phyloP scores from a whole-genome alignment of 345 rosid species.

The Boechera divaricarpa region DNA sequence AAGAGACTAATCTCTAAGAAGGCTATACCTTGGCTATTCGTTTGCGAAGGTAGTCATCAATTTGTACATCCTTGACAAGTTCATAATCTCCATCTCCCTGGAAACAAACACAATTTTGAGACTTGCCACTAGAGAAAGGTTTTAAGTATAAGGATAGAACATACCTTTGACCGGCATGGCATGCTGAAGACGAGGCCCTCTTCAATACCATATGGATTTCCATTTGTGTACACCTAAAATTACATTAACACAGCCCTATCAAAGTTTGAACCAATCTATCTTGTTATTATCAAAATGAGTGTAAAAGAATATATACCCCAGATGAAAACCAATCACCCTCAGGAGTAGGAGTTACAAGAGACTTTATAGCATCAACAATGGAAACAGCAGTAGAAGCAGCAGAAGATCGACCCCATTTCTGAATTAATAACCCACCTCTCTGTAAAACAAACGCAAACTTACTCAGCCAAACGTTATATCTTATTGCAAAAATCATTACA shows the following conservation, averaged over 20 bases:
- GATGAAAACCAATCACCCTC: constrained; percentile 98
- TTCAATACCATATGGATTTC: constrained; percentile 88
- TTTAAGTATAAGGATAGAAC: constrained; percentile 26
- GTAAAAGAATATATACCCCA: constrained; percentile 64
- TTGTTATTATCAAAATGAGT: neutral
- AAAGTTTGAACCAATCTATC: constrained; percentile 25
- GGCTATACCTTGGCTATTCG: constrained; percentile 75
- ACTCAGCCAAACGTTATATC: constrained; percentile 12
- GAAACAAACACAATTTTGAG: neutral
- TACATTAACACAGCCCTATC: constrained; percentile 17
- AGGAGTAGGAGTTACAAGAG: constrained; percentile 87
- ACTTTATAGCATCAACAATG: constrained; percentile 87
- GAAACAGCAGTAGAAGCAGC: constrained; percentile 98
- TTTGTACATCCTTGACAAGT: constrained; percentile 78
- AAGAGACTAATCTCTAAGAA: constrained; percentile 16
- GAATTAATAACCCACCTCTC: constrained; percentile 93
- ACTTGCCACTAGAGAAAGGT: neutral
- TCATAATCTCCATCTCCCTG: constrained; percentile 99
- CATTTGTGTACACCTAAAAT: constrained; percentile 77
- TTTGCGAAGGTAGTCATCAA: constrained; percentile 82
- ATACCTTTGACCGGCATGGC: constrained; percentile 97
- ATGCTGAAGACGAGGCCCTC: constrained; percentile 93
- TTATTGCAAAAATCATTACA: neutral
- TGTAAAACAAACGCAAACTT: constrained; percentile 45
- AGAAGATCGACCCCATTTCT: constrained; percentile 99